Evolutionary conservation across 2,329 filamentous ascomycete species (phyloP).

Genomic region (Cyphellophora europaea): DNA sequence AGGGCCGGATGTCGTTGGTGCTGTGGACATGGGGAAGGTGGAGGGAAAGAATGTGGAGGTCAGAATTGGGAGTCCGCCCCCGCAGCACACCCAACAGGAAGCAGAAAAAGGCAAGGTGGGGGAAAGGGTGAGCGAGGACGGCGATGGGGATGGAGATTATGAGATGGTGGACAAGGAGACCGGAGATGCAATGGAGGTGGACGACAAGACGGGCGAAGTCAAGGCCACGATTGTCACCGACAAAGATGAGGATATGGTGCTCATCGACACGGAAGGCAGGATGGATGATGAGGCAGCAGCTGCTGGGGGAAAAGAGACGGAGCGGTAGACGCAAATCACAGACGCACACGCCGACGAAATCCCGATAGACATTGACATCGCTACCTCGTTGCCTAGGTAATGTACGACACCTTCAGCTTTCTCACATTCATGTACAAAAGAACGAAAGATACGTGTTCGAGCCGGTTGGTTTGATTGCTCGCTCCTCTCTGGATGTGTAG

Average conservation of each 20-base stretch:
- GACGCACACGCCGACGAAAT: no score
- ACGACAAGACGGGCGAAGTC: constrained; percentile 5
- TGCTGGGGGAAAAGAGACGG: not conserved
- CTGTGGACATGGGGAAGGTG: constrained; percentile 78
- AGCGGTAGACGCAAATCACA: no score
- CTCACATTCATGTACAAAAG: no score
- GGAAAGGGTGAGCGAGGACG: not conserved
- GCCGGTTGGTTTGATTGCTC: no score
- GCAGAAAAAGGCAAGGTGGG: constrained; percentile 1
- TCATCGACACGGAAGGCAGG: constrained; percentile 23
- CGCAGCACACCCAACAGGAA: constrained; percentile 1
- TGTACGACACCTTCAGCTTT: no score
- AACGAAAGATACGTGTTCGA: no score
- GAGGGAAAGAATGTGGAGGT: constrained; percentile 37
- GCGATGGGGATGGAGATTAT: constrained; percentile 11
- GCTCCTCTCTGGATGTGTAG: no score
- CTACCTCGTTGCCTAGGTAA: no score
- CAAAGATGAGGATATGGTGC: constrained; percentile 24
- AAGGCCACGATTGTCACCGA: not conserved
- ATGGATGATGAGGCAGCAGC: constrained; percentile 8
- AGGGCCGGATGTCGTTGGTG: constrained; percentile 75
- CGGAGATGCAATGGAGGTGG: constrained; percentile 10
- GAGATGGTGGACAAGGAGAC: constrained; percentile 13
- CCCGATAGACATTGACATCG: no score
- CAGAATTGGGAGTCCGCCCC: constrained; percentile 21